phyloP scores from a whole-genome alignment of 202 grass and related monocot species.

The Eragrostis tef region DNA sequence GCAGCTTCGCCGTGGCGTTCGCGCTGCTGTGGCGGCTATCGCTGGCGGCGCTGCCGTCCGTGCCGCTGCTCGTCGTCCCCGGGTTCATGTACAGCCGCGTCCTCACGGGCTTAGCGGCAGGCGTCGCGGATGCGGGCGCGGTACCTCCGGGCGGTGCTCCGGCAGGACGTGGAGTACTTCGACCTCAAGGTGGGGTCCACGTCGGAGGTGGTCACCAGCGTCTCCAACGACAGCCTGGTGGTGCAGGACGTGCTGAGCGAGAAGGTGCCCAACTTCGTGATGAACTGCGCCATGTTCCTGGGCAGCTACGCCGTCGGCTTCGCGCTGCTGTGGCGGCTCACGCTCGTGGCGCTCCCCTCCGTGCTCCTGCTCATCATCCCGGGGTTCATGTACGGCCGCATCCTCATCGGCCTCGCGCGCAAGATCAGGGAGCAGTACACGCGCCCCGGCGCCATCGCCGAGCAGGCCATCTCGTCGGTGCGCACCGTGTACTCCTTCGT shows the following conservation, averaged over 20 bases:
- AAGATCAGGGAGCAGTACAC: slow-evolving; percentile 76
- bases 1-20: slow-evolving; percentile 76
- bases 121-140: slow-evolving; percentile 79
- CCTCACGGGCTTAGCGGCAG: slow-evolving; percentile 79
- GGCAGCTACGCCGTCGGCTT: slow-evolving; percentile 76
- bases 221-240: slow-evolving; percentile 81
- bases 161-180: slow-evolving; percentile 96
- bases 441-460: slow-evolving; percentile 53
- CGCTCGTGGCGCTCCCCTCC: slow-evolving; percentile 71
- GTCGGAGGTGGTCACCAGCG: slow-evolving; percentile 86
- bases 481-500: no score
- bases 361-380: slow-evolving; percentile 77
- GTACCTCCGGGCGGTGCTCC: slow-evolving; percentile 78
- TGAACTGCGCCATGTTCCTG: slow-evolving; percentile 74
- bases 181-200: slow-evolving; percentile 76
- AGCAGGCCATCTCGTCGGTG: no score
- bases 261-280: slow-evolving; percentile 90
- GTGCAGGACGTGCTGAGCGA: slow-evolving; percentile 89
- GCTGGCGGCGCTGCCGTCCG: slow-evolving; percentile 66
- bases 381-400: slow-evolving; percentile 72
- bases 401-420: slow-evolving; percentile 68
- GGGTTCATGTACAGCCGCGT: slow-evolving; percentile 78
- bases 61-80: slow-evolving; percentile 72
- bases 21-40: slow-evolving; percentile 67
- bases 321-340: slow-evolving; percentile 64